These are phyloP conservation scores for Trametes cingulata DNA, from an alignment of 768 basidiomycete genomes.

Conservation along the genomic window DNA sequence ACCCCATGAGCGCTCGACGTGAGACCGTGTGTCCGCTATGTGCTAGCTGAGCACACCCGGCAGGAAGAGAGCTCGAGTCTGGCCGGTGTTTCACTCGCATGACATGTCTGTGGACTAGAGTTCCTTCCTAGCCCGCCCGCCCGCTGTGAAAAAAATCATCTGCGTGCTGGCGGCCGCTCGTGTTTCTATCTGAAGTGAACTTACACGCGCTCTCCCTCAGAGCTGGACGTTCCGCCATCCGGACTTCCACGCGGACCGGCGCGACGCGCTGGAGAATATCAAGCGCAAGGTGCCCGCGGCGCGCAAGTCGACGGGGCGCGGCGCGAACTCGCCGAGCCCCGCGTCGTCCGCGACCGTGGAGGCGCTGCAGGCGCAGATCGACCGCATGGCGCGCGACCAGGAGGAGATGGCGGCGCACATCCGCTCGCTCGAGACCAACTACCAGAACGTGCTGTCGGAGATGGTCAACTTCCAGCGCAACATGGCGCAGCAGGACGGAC, in stretches of 20 bases:
- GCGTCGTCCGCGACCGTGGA: constrained; percentile 30
- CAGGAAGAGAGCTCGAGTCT: not conserved
- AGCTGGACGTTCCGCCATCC: constrained; percentile 57
- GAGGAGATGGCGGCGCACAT: constrained; percentile 56
- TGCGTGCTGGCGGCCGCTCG: not conserved
- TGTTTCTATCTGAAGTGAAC: not conserved
- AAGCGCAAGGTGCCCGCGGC: constrained; percentile 56
- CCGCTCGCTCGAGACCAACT: constrained; percentile 59
- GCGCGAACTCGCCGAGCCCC: constrained; percentile 29
- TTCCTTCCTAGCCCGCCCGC: too few species aligned
- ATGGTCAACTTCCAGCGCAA: constrained; percentile 72
- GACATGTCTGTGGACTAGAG: constrained; percentile 13
- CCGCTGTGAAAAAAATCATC: not conserved
- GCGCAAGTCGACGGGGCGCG: constrained; percentile 33
- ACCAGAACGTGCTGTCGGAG: constrained; percentile 68
- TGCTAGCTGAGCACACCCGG: constrained; percentile 6
- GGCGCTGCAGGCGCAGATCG: constrained; percentile 50
- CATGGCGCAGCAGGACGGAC: constrained; percentile 81
- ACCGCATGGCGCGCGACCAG: constrained; percentile 46
- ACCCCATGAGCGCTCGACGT: not conserved
- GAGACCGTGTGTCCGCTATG: not conserved
- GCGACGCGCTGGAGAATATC: constrained; percentile 62
- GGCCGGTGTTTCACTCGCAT: not conserved
- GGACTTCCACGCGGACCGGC: constrained; percentile 52
- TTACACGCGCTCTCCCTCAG: constrained; percentile 23